These are phyloP conservation scores for Debaryomyces coudertii DNA, from an alignment of 1,139 yeast species.

Conservation along the genomic window DNA sequence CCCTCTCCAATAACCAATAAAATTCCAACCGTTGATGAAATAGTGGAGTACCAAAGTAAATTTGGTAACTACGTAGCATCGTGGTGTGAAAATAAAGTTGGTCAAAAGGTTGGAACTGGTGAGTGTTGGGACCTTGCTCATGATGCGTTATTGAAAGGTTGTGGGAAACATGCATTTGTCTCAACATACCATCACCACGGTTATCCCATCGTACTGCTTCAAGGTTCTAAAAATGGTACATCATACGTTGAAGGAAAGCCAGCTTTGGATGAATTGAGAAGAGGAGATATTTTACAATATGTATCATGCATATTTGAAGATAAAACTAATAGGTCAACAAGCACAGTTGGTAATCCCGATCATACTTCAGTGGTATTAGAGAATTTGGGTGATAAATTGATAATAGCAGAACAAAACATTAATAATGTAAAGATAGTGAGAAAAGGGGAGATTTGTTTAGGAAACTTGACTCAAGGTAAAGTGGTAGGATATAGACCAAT, in stretches of 20 bases:
- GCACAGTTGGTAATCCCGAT: slow-evolving; percentile 60
- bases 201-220: slow-evolving; percentile 48
- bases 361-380: slow-evolving; percentile 66
- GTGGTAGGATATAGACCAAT: slow-evolving; percentile 60
- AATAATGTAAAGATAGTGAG: slow-evolving; percentile 53
- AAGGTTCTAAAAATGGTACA: slow-evolving; percentile 28
- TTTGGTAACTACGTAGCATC: slow-evolving; percentile 61
- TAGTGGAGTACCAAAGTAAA: slow-evolving; percentile 42
- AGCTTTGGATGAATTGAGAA: slow-evolving; percentile 40
- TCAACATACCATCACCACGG: slow-evolving; percentile 63
- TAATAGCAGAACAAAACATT: slow-evolving; percentile 65
- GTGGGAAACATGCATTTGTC: slow-evolving; percentile 65
- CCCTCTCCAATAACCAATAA: slow-evolving; percentile 52
- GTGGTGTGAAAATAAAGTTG: slow-evolving; percentile 62
- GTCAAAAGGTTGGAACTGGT: slow-evolving; percentile 65
- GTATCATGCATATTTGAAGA: slow-evolving; percentile 46
- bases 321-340: slow-evolving; percentile 28
- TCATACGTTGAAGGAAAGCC: slow-evolving; percentile 20
- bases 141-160: slow-evolving; percentile 60
- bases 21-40: slow-evolving; percentile 40
- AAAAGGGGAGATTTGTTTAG: slow-evolving; percentile 46
- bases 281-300: slow-evolving; percentile 49
- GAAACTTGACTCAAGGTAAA: slow-evolving; percentile 50
- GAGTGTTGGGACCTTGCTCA: slow-evolving; percentile 82
- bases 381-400: slow-evolving; percentile 33